phyloP scores from a whole-genome alignment of 1,284 basidiomycete species.

The Cutaneotrichosporon arboriforme region DNA sequence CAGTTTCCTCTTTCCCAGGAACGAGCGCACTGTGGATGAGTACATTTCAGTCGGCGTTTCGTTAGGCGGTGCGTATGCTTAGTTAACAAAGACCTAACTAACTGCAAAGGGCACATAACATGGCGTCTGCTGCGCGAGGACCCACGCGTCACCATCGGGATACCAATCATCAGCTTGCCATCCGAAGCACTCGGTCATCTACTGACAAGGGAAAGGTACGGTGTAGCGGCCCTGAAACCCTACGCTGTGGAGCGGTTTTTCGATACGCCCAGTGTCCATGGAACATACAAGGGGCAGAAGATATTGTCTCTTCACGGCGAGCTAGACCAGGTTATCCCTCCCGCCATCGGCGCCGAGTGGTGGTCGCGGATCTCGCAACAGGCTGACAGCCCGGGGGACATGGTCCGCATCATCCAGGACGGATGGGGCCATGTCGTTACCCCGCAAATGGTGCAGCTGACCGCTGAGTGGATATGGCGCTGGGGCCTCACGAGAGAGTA shows the following conservation, averaged over 20 bases:
- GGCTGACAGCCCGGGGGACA: not conserved
- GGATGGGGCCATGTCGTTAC: slow-evolving; percentile 7
- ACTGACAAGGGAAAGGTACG: slow-evolving; percentile 54
- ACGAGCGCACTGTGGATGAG: slow-evolving; percentile 58
- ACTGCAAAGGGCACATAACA: slow-evolving; percentile 2
- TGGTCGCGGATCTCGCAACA: not conserved
- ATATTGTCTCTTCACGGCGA: slow-evolving; percentile 61
- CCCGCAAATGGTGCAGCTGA: slow-evolving; percentile 4
- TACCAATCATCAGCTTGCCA: slow-evolving; percentile 70
- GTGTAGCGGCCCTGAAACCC: slow-evolving; percentile 50
- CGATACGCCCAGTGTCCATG: slow-evolving; percentile 50
- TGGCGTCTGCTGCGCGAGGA: slow-evolving; percentile 51
- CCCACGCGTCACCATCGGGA: slow-evolving; percentile 62
- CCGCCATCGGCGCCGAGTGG: slow-evolving; percentile 19
- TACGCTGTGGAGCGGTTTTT: slow-evolving; percentile 51
- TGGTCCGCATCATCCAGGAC: not conserved
- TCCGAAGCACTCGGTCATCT: slow-evolving; percentile 58
- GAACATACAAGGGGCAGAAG: slow-evolving; percentile 61
- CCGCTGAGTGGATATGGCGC: slow-evolving; percentile 9
- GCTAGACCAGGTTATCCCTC: slow-evolving; percentile 43
- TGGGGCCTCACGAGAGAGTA: not conserved
- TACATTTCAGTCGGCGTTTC: slow-evolving; percentile 58
- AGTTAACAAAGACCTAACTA: too few relatives aligned
- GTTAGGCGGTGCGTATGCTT: slow-evolving; percentile 50
- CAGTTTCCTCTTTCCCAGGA: slow-evolving; percentile 67